A percentile compares a stretch with the other conserved stretches of the same genome.
Conservation (phyloP, 768 basidiomycete species). For the Termitomyces heimii region DNA sequence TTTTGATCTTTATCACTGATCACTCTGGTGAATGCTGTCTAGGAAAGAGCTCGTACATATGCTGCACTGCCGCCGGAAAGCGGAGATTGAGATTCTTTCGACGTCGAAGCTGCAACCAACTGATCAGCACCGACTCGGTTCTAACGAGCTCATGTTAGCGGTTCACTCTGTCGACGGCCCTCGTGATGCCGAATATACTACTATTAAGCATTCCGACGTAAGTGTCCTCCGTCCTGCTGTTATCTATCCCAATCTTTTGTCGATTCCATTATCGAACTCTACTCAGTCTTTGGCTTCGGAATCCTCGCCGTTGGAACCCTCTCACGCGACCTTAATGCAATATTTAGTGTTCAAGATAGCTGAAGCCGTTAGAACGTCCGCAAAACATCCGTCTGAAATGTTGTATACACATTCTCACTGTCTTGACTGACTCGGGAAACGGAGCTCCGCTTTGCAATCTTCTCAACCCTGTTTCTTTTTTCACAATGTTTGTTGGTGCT, state of each 20-base stretch:
- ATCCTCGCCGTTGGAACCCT: slow-evolving; percentile 4
- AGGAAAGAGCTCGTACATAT: slow-evolving; percentile 82
- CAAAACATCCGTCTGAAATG: slow-evolving; percentile 3
- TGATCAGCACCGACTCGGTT: background rate
- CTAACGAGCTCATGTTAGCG: background rate
- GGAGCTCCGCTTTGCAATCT: slow-evolving; percentile 1
- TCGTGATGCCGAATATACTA: background rate
- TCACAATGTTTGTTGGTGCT: background rate
- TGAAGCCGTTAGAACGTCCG: slow-evolving; percentile 10
- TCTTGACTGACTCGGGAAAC: background rate
- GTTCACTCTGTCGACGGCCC: background rate
- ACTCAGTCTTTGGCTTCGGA: background rate
- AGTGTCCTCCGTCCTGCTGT: background rate
- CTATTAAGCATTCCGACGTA: background rate
- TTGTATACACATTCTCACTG: slow-evolving; percentile 1
- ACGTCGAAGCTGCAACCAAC: slow-evolving; percentile 4
- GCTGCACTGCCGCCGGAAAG: slow-evolving; percentile 79
- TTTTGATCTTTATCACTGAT: background rate
- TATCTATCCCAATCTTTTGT: slow-evolving; percentile 4
- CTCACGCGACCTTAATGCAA: slow-evolving; percentile 16
- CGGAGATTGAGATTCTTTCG: slow-evolving; percentile 80
- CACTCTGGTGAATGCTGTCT: slow-evolving; percentile 1
- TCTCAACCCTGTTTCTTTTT: background rate
- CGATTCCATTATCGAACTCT: background rate
- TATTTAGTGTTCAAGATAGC: slow-evolving; percentile 21